Conservation (phyloP, 2,329 filamentous ascomycete species). For the Hymenoscyphus fructigenus region DNA sequence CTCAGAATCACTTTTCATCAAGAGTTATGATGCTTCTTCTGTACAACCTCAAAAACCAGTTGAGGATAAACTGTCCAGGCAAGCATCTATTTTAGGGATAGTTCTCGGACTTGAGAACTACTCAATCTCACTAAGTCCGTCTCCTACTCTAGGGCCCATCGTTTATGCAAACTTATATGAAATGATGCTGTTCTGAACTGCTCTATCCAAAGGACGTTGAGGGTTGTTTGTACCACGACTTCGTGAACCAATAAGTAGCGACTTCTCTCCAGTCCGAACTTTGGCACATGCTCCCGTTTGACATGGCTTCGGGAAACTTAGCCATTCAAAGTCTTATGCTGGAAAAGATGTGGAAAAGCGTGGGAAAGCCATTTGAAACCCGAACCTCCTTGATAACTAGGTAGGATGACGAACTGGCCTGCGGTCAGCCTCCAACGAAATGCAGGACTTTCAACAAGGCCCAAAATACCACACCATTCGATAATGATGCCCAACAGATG, state of each 20-base stretch:
- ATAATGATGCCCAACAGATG: not conserved
- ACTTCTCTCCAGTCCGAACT: not conserved
- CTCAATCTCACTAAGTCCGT: not conserved
- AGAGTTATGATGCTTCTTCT: not conserved
- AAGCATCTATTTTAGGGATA: not conserved
- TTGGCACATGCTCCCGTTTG: not conserved
- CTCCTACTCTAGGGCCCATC: not conserved
- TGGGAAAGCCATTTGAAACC: not conserved
- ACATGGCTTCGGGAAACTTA: not conserved
- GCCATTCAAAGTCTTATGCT: not conserved
- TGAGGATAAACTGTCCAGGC: not conserved
- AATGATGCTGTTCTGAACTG: not conserved
- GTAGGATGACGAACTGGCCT: not conserved
- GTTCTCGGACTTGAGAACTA: not conserved
- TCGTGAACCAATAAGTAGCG: not conserved
- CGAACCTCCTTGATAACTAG: not conserved
- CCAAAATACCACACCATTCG: not conserved
- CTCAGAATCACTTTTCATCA: not conserved
- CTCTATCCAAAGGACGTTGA: not conserved
- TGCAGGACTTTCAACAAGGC: not conserved
- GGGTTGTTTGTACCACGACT: not conserved
- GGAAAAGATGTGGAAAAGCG: not conserved
- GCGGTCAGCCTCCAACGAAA: slow-evolving; percentile 1
- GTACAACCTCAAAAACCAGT: not conserved
- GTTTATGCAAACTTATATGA: not conserved